These are phyloP conservation scores for Eucalyptus sp. DNA, from an alignment of 345 rosid genomes.

Conservation along the genomic window DNA sequence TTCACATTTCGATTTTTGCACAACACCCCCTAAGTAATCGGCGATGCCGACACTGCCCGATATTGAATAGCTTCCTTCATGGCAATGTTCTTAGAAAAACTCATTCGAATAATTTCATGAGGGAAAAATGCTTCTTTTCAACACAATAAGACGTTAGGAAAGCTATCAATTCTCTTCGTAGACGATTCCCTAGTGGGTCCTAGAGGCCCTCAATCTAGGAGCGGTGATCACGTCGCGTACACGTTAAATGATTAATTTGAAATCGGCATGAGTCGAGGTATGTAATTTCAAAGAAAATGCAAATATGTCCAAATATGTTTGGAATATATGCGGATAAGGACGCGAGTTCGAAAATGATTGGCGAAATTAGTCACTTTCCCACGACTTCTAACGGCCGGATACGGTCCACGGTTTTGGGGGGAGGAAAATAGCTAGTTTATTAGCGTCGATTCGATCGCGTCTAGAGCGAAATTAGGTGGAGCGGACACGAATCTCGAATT, in stretches of 20 bases:
- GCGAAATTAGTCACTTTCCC: background rate
- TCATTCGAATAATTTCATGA: too few species aligned
- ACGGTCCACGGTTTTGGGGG: background rate
- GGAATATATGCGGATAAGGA: background rate
- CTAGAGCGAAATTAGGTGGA: background rate
- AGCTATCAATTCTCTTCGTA: accelerated
- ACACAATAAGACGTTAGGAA: too few species aligned
- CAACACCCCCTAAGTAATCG: background rate
- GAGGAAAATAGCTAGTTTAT: background rate
- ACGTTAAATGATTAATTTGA: accelerated
- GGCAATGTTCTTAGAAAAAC: too few species aligned
- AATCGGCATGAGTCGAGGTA: accelerated
- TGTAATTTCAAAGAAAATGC: background rate
- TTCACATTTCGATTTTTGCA: background rate
- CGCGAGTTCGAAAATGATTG: background rate
- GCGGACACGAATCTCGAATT: background rate
- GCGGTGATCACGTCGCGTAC: too few species aligned
- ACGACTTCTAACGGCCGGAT: background rate
- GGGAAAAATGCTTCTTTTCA: too few species aligned
- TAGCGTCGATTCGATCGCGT: background rate
- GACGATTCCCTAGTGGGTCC: too few species aligned
- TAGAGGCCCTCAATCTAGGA: background rate
- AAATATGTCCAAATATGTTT: background rate
- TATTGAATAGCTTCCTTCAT: background rate
- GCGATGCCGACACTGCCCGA: accelerated